Percentiles rank a stretch among this genome's conserved stretches.
Evolutionary conservation across 2,329 filamentous ascomycete species (phyloP).

Genomic region (Clarireedia paspali): DNA sequence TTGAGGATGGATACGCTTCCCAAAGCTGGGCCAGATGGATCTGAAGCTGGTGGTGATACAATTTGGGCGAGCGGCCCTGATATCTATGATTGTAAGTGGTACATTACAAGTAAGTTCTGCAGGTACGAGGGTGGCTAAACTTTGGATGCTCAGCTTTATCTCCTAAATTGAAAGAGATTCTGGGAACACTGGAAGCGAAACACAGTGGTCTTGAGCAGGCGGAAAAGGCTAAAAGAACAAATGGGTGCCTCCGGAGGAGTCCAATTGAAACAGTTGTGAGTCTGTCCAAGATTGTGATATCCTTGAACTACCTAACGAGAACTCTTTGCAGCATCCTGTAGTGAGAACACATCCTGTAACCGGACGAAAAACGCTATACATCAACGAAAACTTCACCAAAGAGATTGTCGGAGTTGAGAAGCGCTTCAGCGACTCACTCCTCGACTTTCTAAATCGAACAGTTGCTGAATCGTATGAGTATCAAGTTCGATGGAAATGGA

Average conservation of each 20-base stretch:
- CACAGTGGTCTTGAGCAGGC: constrained; percentile 1
- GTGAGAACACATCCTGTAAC: constrained; percentile 28
- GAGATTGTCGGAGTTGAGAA: constrained; percentile 24
- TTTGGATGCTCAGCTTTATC: constrained; percentile 27
- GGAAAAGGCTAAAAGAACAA: not conserved
- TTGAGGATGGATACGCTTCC: constrained; percentile 43
- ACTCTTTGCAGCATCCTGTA: constrained; percentile 20
- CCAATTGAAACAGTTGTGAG: constrained; percentile 22
- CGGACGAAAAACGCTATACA: constrained; percentile 21
- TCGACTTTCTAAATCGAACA: constrained; percentile 20
- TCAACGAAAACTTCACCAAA: constrained; percentile 18
- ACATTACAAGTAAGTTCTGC: constrained; percentile 31
- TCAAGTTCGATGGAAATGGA: constrained; percentile 25
- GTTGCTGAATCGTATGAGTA: constrained; percentile 24
- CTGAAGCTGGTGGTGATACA: constrained; percentile 49
- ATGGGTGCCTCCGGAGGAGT: constrained; percentile 17
- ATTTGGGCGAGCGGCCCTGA: constrained; percentile 42
- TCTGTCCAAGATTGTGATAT: not conserved
- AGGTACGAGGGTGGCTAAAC: constrained; percentile 38
- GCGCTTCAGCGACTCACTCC: constrained; percentile 18
- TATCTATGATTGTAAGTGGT: constrained; percentile 38
- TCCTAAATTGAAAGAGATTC: not conserved
- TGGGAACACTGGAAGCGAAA: constrained; percentile 2
- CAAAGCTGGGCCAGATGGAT: constrained; percentile 49
- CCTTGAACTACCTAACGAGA: not conserved